A percentile compares a stretch with the other conserved stretches of the same genome.
Conservation (phyloP, 1,284 basidiomycete species). For the Wolfiporia cocos region DNA sequence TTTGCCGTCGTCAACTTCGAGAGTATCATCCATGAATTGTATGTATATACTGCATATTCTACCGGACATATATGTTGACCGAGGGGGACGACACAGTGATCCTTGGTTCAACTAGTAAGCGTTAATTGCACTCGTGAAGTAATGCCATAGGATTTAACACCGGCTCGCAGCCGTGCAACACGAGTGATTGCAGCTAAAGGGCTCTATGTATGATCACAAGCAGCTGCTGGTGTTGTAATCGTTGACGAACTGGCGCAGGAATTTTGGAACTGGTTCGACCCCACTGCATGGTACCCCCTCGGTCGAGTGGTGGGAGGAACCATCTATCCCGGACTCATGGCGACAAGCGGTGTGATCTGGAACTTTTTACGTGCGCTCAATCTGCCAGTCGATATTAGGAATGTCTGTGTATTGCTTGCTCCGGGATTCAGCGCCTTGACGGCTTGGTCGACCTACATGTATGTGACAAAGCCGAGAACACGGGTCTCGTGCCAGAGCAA, state of each 20-base stretch:
- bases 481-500: background rate
- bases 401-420: constrained; percentile 95
- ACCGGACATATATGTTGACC: background rate
- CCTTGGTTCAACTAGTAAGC: constrained; percentile 97
- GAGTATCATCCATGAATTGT: constrained; percentile 99
- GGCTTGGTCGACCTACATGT: constrained; percentile 97
- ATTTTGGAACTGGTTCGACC: constrained; percentile 99
- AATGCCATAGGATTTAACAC: constrained; percentile 1
- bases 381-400: constrained; percentile 96
- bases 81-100: constrained; percentile 49
- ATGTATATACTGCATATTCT: constrained; percentile 33
- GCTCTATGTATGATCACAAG: constrained; percentile 93
- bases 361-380: constrained; percentile 84
- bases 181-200: constrained; percentile 83
- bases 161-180: constrained; percentile 72
- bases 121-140: background rate
- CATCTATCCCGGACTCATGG: constrained; percentile 97
- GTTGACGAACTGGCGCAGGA: too few relatives aligned
- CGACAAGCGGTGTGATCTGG: constrained; percentile 95
- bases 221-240: too few relatives aligned
- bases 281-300: constrained; percentile 98
- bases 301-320: constrained; percentile 98
- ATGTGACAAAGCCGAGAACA: constrained; percentile 23
- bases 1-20: constrained; percentile 99
- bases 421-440: constrained; percentile 97